Evolutionary conservation across 768 basidiomycete species (phyloP), one percentile per base, ranked within the genome.

Genomic region (Hysterangium stoloniferum): DNA sequence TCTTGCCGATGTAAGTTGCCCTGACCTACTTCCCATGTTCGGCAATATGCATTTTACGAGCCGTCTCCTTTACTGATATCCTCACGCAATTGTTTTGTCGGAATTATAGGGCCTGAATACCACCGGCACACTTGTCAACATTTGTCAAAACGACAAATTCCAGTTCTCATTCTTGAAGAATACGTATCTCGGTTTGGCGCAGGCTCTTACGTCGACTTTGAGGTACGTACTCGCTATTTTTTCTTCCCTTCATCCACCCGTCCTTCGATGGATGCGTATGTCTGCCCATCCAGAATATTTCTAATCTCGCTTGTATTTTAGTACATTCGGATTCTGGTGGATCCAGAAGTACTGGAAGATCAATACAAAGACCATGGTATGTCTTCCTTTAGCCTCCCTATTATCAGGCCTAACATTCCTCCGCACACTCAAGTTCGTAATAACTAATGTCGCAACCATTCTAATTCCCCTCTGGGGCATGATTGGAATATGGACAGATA

Each of bases 81-180:
- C n/a, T n/a, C n/a, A n/a, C 25, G 6, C 19, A 15, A 7, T 32
- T 33, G 28, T 31, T 7, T 33, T 5, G 13, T n/a, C 28, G 31
- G 55, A n/a, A n/a, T n/a, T n/a, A n/a, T n/a, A 90, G 87, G 86
- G 86, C 8, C 64, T 89, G 19, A 87, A 87, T 66, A 89, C 88
- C 0, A 87, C 86, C 0, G 79, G 79, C 8, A 86, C 84, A 0
- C 71, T 91, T 0, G 74, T 90, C 5, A 66, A 74, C 1, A 86
- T 90, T 37, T 85, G 82, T 59, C 87, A 89, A 57, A 89, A 89
- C 60, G 76, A 86, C 62, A 81, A 84, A 64, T 88, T 90, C 64
- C 65, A 64, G 7, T 91, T 91, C 64, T 86, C 84, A 35, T 91
- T 91, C 68, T 65, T 90, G 52, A 72, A 88, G 58, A 86, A 79